Percentiles rank a stretch among this genome's conserved stretches.
These are phyloP conservation scores for Cerioporus squamosus DNA, from an alignment of 1,284 basidiomycete species.

Conservation along the genomic window DNA sequence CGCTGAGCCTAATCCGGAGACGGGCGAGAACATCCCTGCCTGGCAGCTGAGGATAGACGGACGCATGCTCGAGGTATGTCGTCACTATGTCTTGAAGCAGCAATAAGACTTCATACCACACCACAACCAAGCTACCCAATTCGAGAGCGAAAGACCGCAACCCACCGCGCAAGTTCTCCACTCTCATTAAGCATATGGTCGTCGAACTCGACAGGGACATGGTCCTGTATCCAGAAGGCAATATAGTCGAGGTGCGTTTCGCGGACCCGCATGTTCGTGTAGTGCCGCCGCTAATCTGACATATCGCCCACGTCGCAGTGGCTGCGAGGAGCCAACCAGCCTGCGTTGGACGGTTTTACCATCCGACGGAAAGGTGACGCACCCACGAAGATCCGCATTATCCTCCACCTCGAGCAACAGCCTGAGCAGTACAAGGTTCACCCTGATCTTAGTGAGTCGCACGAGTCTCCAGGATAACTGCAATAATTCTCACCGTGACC, in stretches of 20 bases:
- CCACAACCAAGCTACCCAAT: constrained; percentile 52
- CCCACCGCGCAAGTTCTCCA: constrained; percentile 81
- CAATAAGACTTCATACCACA: not conserved
- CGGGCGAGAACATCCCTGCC: constrained; percentile 83
- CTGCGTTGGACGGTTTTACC: constrained; percentile 87
- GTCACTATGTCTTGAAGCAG: not conserved
- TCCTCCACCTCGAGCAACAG: constrained; percentile 84
- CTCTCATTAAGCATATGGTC: constrained; percentile 83
- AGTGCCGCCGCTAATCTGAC: not conserved
- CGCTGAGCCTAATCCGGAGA: constrained; percentile 51
- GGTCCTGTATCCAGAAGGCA: constrained; percentile 80
- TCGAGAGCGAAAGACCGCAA: constrained; percentile 71
- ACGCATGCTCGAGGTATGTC: constrained; percentile 75
- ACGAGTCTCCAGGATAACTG: not conserved
- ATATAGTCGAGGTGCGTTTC: constrained; percentile 70
- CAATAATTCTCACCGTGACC: not conserved
- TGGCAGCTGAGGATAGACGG: constrained; percentile 94
- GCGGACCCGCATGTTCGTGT: too few relatives aligned
- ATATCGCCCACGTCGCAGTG: constrained; percentile 54
- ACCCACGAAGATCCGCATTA: constrained; percentile 77
- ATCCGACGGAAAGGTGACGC: constrained; percentile 83
- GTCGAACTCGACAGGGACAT: constrained; percentile 90
- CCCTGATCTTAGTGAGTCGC: constrained; percentile 69
- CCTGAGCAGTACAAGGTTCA: constrained; percentile 88
- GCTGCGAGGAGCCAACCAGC: constrained; percentile 66